Base-by-base conservation (phyloP, 2,329 filamentous ascomycete genomes). In the Atkinsonella texensis region DNA sequence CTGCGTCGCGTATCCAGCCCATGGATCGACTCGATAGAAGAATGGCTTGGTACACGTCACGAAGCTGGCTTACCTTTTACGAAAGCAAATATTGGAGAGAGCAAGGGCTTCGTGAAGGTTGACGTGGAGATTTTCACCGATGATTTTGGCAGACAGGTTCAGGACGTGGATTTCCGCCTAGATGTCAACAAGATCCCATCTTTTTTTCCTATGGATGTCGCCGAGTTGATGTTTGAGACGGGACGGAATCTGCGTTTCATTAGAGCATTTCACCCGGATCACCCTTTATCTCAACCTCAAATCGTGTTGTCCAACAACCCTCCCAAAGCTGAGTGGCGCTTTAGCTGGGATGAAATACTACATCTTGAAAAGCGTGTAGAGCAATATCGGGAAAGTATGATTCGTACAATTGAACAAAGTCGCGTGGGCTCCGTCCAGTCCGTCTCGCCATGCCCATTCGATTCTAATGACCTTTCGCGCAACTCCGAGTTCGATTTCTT, bases 221-320 rank as follows among this genome's bases (percentile, higher is more conserved):
- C 81, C 3, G 75, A 78, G 48, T 71, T 75, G 5, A 80, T 93
- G n/a, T 90, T 91, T 56, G 87, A 94, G 62, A 85, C 83, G 3
- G 89, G 87, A 4, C 80, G 78, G 59, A 91, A 85, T 62, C 67
- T 95, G 46, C 79, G 85, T 8, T 81, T 93, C 50, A 72, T 95
- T 46, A 79, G 81, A 58, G 70, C 73, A 20, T 81, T 85, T 57
- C 85, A 93, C 62, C 77, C 86, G 5, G 72, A 81, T 2, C 86
- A 94, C 62, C 81, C 84, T 0, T 69, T 93, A 42, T 77, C 80
- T 13, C 73, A 73, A 42, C 60, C 71, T n/a, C 70, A 72, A 28
- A 68, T 76, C 6, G 63, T 80, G 6, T 58, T 62, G 10, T 63
- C 68, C 12, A 70, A 72, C 11, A 65, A 70, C 7, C 76, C 81